Evolutionary conservation across 2,329 filamentous ascomycete genomes (phyloP), one percentile per base, ranked within the genome.

Genomic region (Periconia sp.): DNA sequence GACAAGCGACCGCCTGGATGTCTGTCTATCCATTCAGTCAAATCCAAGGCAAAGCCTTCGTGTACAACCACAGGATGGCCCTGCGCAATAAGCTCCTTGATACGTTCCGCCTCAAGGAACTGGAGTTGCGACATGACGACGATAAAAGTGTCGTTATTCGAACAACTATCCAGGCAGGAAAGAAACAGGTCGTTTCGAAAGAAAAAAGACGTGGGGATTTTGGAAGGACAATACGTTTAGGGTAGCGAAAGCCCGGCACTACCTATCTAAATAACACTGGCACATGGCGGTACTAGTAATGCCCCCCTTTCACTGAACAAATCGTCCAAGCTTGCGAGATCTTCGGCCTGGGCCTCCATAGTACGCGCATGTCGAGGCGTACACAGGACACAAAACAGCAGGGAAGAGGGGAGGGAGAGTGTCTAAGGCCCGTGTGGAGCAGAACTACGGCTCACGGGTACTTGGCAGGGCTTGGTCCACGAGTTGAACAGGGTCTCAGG

Each of bases 1-100:
- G 83, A 81, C 23, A 86, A 72, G 14, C 76, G 73, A 31, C 85
- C 85, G 18, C 85, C 85, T 0, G 85, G 85, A 61, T 87, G 85
- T 52, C 73, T 78, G 50, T 79, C 67, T 59, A 86, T 76, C 85
- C 84, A 87, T 42, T 75, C 72, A 61, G 85, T 81, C 37, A 87
- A 79, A 52, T 77, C 76, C 59, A 87, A 73, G 15, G 83, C 79
- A 48, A 74, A 63, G 43, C 81, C 83, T 44, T 85, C 78, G 58
- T 79, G 80, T 50, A 87, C 79, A 59, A 86, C 79, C 50, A 87
- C 80, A 14, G 73, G 77, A 30, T 81, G 75, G 53, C 82, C 83
- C 46, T 82, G 75, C 30, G 81, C 81, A 58, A 87, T 81, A 71
- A 82, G 70, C 35, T 63, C 71, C 62, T 82, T 76, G 58, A 86